Percentiles rank a stretch among this genome's conserved stretches.
Conservation (phyloP, 305 asterid genomes). For the Ilex paraguariensis region DNA sequence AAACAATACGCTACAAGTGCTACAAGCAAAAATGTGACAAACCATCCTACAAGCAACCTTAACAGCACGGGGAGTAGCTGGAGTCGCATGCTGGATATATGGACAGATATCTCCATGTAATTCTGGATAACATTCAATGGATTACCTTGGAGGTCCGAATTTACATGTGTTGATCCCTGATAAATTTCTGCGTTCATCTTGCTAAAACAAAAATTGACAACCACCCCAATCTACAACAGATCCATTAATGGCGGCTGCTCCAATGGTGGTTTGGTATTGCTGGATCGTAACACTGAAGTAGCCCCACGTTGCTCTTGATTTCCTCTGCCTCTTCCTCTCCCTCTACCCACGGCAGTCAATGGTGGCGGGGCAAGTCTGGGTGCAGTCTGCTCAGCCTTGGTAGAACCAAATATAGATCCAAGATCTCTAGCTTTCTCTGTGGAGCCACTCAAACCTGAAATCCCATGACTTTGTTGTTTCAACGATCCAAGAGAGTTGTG, state of each 20-base stretch:
- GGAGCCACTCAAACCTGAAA: slow-evolving; percentile 29
- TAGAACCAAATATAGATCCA: slow-evolving; percentile 73
- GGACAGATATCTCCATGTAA: too few species aligned
- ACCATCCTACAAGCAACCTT: too few species aligned
- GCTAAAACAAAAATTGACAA: not conserved
- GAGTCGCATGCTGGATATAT: too few species aligned
- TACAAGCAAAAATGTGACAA: too few species aligned
- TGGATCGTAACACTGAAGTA: slow-evolving; percentile 26
- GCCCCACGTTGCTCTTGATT: slow-evolving; percentile 44
- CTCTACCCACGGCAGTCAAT: slow-evolving; percentile 69
- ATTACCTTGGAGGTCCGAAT: too few species aligned
- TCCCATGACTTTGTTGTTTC: slow-evolving; percentile 57
- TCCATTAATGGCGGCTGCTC: slow-evolving; percentile 76
- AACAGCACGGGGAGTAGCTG: too few species aligned
- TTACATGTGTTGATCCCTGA: not conserved
- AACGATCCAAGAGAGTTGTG: slow-evolving; percentile 57
- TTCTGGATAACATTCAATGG: too few species aligned
- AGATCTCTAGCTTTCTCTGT: slow-evolving; percentile 50
- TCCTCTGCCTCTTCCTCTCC: slow-evolving; percentile 88
- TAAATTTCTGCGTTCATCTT: not conserved
- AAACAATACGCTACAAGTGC: too few species aligned
- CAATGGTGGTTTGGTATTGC: slow-evolving; percentile 36
- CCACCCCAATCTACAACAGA: slow-evolving; percentile 45
- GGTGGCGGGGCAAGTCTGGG: slow-evolving; percentile 98
- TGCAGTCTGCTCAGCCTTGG: slow-evolving; percentile 62